phyloP scores from a whole-genome alignment of 164 flowering plant species.

The Chimonanthus salicifolius region DNA sequence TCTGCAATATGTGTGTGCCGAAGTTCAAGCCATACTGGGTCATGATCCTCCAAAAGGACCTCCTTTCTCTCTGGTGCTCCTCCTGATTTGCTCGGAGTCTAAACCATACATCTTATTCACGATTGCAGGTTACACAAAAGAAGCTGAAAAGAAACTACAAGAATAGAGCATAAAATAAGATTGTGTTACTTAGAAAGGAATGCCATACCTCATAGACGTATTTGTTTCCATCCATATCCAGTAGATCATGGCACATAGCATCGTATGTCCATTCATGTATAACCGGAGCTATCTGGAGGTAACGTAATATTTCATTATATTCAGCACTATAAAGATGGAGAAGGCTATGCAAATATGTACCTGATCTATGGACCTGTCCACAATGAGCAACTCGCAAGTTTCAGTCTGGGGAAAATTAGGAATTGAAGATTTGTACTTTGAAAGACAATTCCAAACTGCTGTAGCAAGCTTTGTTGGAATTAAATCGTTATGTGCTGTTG shows the following conservation, averaged over 20 bases:
- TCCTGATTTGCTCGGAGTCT: conserved; percentile 76
- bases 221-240: conserved; percentile 91
- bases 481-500: conserved; percentile 71
- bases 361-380: conserved; percentile 97
- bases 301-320: conserved; percentile 11
- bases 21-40: conserved; percentile 95
- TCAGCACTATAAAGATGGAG: neutral
- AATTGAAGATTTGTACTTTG: conserved; percentile 60
- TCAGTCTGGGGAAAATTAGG: conserved; percentile 81
- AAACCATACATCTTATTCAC: conserved; percentile 10
- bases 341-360: conserved; percentile 23
- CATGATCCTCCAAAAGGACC: conserved; percentile 94
- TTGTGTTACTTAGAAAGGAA: neutral
- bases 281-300: conserved; percentile 82
- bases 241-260: conserved; percentile 96
- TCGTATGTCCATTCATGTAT: conserved; percentile 99
- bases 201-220: conserved; percentile 77
- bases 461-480: conserved; percentile 92
- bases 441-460: conserved; percentile 69
- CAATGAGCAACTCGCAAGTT: conserved; percentile 90
- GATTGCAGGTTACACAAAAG: conserved; percentile 4
- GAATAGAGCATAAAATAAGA: conserved; percentile 1
- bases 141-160: neutral
- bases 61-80: conserved; percentile 81
- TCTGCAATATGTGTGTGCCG: conserved; percentile 96